Base-by-base conservation (phyloP, 768 basidiomycete genomes). In the Russula compacta region DNA sequence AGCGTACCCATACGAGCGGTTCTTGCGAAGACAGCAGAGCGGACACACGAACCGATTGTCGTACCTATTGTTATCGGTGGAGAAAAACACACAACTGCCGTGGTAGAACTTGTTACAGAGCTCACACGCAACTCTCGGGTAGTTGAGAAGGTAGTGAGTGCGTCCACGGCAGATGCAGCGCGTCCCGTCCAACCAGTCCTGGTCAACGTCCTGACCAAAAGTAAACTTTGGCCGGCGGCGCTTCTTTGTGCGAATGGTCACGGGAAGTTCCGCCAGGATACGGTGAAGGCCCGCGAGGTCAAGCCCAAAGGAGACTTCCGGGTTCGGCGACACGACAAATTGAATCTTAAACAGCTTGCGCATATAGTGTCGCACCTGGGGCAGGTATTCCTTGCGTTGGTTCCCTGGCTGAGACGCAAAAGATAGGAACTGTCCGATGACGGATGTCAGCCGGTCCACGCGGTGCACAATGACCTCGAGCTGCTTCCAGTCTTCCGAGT, bases 311-410 rank as follows among this genome's bases (percentile, higher is more conserved):
- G 89, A 90, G 2, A 88, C 81, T 51, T 90, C 89, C 1, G 84
- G 86, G 61, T 82, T 87, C 2, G 89, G 87, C 0, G 87, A 87
- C 10, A 93, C 86, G n/a, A 86, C 85, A 69, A 93, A 92, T 72
- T 92, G 90, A 55, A 93, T 88, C 74, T 85, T 87, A 77, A 85
- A 92, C 15, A 92, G 75, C 74, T 93, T 93, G 66, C 90, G 85
- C 89, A 93, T 91, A 71, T 86, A 92, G 71, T 93, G 91, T 36
- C 90, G 83, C 12, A 92, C 89, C 71, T 91, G 90, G 15, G 85
- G 81, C 43, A 92, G 84, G 67, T 85, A 87, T 58, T 89, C 87
- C 4, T 78, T 74, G n/a, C 83, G 82, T 69, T 89, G 89, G 61
- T 91, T 87, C 39, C 78, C 78, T 36, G 81, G 78, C 66, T 83